Base-by-base conservation (phyloP, 1,284 basidiomycete species). In the Crucibulum parvulum region DNA sequence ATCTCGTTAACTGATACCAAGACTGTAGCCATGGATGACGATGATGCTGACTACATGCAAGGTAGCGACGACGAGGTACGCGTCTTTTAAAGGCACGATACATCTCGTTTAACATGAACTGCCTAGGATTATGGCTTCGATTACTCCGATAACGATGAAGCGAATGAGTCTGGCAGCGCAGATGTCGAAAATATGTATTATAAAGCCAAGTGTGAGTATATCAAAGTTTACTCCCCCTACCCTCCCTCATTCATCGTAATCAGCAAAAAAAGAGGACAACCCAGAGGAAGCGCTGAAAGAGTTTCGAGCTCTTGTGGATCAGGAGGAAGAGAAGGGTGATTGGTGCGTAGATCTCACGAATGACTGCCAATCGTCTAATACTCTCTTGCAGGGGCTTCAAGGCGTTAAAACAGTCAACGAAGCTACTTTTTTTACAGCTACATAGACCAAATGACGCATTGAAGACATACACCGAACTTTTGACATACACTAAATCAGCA, bases 131-230 rank as follows among this genome's bases (percentile, higher is more conserved):
- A 98, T 78, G 95, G 90, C 69, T 99, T 99, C 75, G 95, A 98
- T 76, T 99, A 98, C 75, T 96, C 95, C 51, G 96, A 96, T 74
- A 91, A 90, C 61, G 94, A 92, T 39, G 93, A 93, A 39, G 95
- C 85, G 18, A 87, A 90, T 55, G 91, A 90, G 62, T 85, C 89
- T 9, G 93, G 87, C 45, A 92, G 88, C 60, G 93, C 91, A n/a
- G 96, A 98, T 75, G 89, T 98, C 50, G 98, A 99, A 82, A 99
- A 99, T 73, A 89, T 96, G 86, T 99, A 99, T 80, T 99, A 99
- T 78, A 93, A 91, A 55, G 98, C 98, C 10, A 99, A 99, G 76
- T 89, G 95, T 97, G 67, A 62, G 89, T 31, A 15, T 58, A 6
- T 47, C 37, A 41, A 51, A 39, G 37, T 18, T 57, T 16, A 35